Evolutionary conservation across 768 basidiomycete genomes (phyloP).

Genomic region (Podaxis carcinomalis): DNA sequence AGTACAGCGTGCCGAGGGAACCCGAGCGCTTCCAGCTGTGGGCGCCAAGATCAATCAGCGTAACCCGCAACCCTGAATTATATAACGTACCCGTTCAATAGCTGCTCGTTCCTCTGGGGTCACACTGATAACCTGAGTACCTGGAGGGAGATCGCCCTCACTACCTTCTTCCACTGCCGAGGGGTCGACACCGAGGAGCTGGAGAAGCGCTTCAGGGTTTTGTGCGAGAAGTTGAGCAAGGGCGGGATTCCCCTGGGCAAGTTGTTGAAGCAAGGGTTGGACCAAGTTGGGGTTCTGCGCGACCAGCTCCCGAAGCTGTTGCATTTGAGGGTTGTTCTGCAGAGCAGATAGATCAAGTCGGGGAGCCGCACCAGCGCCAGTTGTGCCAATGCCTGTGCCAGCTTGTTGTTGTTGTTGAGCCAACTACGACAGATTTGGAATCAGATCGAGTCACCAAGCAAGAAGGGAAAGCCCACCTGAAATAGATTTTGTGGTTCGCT

Average conservation of each 20-base stretch:
- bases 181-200: constrained; percentile 50
- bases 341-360: constrained; percentile 48
- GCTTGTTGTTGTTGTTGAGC: constrained; percentile 70
- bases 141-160: constrained; percentile 40
- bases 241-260: constrained; percentile 65
- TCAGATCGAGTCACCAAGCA: background rate
- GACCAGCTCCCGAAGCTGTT: constrained; percentile 69
- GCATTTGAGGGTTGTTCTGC: constrained; percentile 59
- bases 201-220: constrained; percentile 68
- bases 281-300: constrained; percentile 72
- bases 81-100: constrained; percentile 73
- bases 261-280: constrained; percentile 81
- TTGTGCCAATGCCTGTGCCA: constrained; percentile 27
- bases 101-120: constrained; percentile 87
- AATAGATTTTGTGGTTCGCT: constrained; percentile 80
- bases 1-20: constrained; percentile 80
- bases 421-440: constrained; percentile 37
- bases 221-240: constrained; percentile 63
- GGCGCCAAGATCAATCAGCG: constrained; percentile 4
- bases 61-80: background rate
- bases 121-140: constrained; percentile 65
- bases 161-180: constrained; percentile 36
- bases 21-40: constrained; percentile 82
- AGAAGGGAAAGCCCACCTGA: constrained; percentile 46
- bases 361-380: constrained; percentile 27